These are phyloP conservation scores for Monilinia vaccinii-corymbosi DNA, from an alignment of 2,329 filamentous ascomycete genomes.

Conservation along the genomic window DNA sequence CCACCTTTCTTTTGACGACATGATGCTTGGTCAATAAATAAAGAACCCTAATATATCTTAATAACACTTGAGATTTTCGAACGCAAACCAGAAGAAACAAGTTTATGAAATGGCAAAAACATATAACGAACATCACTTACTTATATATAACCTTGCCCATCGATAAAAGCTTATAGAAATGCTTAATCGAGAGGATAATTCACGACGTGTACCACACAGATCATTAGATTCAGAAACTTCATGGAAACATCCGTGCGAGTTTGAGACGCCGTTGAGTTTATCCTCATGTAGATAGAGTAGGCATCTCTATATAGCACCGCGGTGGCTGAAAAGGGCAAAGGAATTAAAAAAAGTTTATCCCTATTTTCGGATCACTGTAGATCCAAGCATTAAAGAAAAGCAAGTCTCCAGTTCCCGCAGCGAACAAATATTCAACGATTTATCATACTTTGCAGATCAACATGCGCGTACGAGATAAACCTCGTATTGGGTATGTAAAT, in stretches of 20 bases:
- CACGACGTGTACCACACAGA: not conserved
- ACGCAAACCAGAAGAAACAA: not conserved
- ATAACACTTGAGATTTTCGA: not conserved
- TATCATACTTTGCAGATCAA: not conserved
- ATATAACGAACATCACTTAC: not conserved
- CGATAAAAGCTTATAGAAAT: not conserved
- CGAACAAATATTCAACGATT: not conserved
- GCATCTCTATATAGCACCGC: too few relatives aligned
- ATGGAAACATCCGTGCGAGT: not conserved
- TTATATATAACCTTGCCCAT: not conserved
- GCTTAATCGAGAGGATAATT: not conserved
- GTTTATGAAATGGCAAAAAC: not conserved
- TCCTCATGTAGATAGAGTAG: too few relatives aligned
- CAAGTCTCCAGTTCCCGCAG: too few relatives aligned
- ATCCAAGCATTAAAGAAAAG: not conserved
- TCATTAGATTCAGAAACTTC: not conserved
- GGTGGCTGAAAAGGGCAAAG: too few relatives aligned
- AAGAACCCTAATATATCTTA: too few relatives aligned
- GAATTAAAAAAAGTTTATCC: too few relatives aligned
- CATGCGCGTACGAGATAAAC: not conserved
- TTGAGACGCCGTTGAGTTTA: not conserved
- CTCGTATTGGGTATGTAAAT: not conserved
- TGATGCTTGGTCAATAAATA: not conserved
- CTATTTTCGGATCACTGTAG: not conserved
- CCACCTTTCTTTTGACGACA: not conserved